Evolutionary conservation across 2,329 filamentous ascomycete species (phyloP).

Genomic region (Colletotrichum liaoningense): DNA sequence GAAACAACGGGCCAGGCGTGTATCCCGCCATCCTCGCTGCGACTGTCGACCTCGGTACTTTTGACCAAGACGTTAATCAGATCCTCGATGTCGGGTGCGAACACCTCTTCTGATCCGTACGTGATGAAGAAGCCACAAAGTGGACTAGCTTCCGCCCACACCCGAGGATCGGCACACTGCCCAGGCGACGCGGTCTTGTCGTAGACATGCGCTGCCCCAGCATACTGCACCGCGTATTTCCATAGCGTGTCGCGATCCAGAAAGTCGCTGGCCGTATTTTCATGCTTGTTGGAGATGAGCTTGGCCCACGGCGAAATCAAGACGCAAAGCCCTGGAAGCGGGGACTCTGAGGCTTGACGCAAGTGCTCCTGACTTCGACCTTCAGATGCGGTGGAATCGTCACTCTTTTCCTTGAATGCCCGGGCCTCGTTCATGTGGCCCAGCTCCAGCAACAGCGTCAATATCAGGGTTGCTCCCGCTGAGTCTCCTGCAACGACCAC

Average conservation of each 20-base stretch:
- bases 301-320: slow-evolving; percentile 87
- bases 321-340: slow-evolving; percentile 65
- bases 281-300: slow-evolving; percentile 75
- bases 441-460: slow-evolving; percentile 78
- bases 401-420: slow-evolving; percentile 21
- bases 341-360: slow-evolving; percentile 35
- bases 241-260: slow-evolving; percentile 75
- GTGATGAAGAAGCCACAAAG: slow-evolving; percentile 75
- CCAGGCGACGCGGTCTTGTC: slow-evolving; percentile 70
- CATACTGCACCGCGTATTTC: slow-evolving; percentile 77
- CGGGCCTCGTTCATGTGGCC: slow-evolving; percentile 54
- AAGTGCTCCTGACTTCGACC: slow-evolving; percentile 18
- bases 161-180: slow-evolving; percentile 70
- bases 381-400: slow-evolving; percentile 31
- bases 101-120: slow-evolving; percentile 82
- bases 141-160: slow-evolving; percentile 77
- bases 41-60: slow-evolving; percentile 64
- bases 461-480: slow-evolving; percentile 78
- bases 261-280: slow-evolving; percentile 80
- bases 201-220: slow-evolving; percentile 57
- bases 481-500: slow-evolving; percentile 84
- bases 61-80: slow-evolving; percentile 67
- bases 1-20: slow-evolving; percentile 86
- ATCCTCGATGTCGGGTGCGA: slow-evolving; percentile 75
- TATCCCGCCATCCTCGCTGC: slow-evolving; percentile 74